Evolutionary conservation across 768 basidiomycete species (phyloP).

Genomic region (Kwoniella bestiolae): DNA sequence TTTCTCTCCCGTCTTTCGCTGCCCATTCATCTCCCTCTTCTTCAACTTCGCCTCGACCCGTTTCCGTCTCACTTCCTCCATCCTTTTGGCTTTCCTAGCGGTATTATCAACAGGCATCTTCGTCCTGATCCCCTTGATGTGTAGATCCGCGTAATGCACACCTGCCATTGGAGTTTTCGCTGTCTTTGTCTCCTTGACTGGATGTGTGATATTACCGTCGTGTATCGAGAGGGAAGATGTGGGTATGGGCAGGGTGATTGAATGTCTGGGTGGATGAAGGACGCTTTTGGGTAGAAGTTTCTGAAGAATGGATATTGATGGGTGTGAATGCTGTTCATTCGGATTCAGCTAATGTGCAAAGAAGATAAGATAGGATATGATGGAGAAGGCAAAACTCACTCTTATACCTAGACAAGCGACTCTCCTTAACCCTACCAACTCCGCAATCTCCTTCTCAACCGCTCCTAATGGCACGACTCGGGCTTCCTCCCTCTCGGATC

Average conservation of each 20-base stretch:
- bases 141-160: conserved; percentile 45
- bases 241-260: conserved; percentile 43
- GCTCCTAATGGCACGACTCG: conserved; percentile 48
- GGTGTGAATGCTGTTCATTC: conserved; percentile 43
- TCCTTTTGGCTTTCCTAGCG: conserved; percentile 33
- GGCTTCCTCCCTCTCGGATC: conserved; percentile 38
- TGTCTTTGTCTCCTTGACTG: neutral
- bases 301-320: conserved; percentile 21
- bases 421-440: conserved; percentile 46
- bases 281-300: conserved; percentile 45
- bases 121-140: conserved; percentile 50
- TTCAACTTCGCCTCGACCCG: conserved; percentile 39
- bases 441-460: conserved; percentile 51
- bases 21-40: conserved; percentile 31
- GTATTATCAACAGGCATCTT: conserved; percentile 40
- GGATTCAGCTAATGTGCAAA: neutral
- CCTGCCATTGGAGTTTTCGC: conserved; percentile 16
- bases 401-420: conserved; percentile 49
- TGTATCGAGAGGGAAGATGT: conserved; percentile 26
- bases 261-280: conserved; percentile 46
- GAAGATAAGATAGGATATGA: neutral
- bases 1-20: conserved; percentile 13
- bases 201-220: neutral
- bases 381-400: conserved; percentile 32
- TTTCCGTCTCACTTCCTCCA: conserved; percentile 37